Evolutionary conservation across 306 rosid genomes (phyloP), one percentile per base, ranked within the genome.

Genomic region (Bauhinia variegata): DNA sequence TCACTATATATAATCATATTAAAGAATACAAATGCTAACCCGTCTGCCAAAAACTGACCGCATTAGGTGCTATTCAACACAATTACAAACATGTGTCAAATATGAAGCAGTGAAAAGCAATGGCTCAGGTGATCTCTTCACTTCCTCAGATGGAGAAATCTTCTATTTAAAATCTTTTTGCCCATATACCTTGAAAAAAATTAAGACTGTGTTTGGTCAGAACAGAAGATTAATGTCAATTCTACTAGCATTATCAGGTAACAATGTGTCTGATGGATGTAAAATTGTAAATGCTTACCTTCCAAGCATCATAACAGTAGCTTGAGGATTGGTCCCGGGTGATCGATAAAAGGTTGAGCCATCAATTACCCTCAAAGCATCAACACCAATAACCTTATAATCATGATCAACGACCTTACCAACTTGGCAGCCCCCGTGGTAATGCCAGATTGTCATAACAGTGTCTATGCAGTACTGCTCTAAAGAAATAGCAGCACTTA

Each of bases 241-340:
- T 4, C 60, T 19, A 6, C 33, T n/a, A n/a, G 10, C 1, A 68
- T 28, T 5, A 19, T 30, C 11, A 51, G n/a, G 44, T n/a, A 44
- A 43, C 11, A 36, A 23, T 39, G 39, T 11, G 12, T 63, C 14
- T n/a, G n/a, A 13, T 61, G 28, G 6, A 51, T 33, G 37, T 3
- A n/a, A n/a, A n/a, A n/a, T n/a, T n/a, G n/a, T 1, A n/a, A 10
- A 16, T 48, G 48, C 41, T 71, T 74, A 78, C 96, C 95, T 90
- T 73, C 92, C 96, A 50, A 90, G 87, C 95, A 87, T 87, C 92
- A 87, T 90, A 14, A 90, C 82, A 47, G 92, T 85, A 75, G 95
- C 91, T 76, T 90, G 89, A 51, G 96, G 96, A 63, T 87, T 87
- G 54, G 95, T 80, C 55, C 92, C 90, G 0, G 92, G 95, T 5